Percentiles rank a stretch among this genome's conserved stretches.
phyloP scores from a whole-genome alignment of 2,329 filamentous ascomycete genomes.

The Lasiodiplodia citricola region DNA sequence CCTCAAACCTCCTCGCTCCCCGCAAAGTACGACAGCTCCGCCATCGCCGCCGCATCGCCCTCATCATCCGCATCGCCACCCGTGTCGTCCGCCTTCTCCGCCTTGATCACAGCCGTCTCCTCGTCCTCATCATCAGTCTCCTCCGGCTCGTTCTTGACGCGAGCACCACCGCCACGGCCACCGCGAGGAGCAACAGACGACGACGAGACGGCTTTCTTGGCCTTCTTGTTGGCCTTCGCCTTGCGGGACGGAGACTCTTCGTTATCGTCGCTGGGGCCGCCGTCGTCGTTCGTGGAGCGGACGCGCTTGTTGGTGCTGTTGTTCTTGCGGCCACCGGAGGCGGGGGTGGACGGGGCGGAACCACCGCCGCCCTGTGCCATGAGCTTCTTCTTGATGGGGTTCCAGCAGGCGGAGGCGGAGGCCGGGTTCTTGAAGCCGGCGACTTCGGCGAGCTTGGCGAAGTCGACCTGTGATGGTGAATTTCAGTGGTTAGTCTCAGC shows the following conservation, averaged over 20 bases:
- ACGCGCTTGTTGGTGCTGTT: not conserved
- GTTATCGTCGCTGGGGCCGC: not conserved
- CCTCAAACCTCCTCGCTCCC: not conserved
- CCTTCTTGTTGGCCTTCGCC: not conserved
- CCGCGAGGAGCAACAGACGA: not conserved
- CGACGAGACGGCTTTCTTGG: not conserved
- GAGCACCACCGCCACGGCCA: not conserved
- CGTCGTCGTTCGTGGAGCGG: not conserved
- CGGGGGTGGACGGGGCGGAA: not conserved
- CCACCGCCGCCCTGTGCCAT: not conserved
- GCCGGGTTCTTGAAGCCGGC: constrained; percentile 24
- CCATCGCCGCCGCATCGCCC: not conserved
- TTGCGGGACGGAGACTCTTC: not conserved
- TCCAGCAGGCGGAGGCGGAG: constrained; percentile 23
- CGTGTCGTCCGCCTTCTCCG: not conserved
- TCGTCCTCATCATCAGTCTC: not conserved
- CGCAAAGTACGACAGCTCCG: not conserved
- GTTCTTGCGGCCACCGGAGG: not conserved
- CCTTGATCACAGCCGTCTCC: not conserved
- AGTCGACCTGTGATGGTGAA: constrained; percentile 9
- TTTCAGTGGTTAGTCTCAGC: too few relatives aligned
- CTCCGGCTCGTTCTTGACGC: not conserved
- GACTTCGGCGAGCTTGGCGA: not conserved
- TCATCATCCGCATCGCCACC: not conserved
- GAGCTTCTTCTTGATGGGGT: constrained; percentile 24